Percentiles rank a stretch among this genome's conserved stretches.
Evolutionary conservation across 176 grass and related monocot species (phyloP).

Genomic region (barley (Hordeum vulgare)): MorexV3_pseudomolecules_assembly NC_058519.1:418125065-418125564

Average conservation of each 20-base stretch:
- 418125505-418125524: neutral
- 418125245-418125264: neutral
- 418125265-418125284: neutral
- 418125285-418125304: neutral
- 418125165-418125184: neutral
- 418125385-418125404: neutral
- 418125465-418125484: neutral
- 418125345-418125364: neutral
- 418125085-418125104: slow-evolving; percentile 14
- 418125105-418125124: slow-evolving; percentile 18
- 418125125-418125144: neutral
- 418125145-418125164: neutral
- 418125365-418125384: neutral
- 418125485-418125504: neutral
- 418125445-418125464: neutral
- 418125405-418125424: neutral
- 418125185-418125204: neutral
- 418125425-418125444: neutral
- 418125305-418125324: neutral
- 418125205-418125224: neutral
- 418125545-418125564: neutral
- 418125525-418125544: neutral
- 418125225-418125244: neutral
- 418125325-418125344: neutral
- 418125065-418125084: slow-evolving; percentile 35